Base-by-base conservation (phyloP, 2,329 filamentous ascomycete species). In the Xylaria sp. region DNA sequence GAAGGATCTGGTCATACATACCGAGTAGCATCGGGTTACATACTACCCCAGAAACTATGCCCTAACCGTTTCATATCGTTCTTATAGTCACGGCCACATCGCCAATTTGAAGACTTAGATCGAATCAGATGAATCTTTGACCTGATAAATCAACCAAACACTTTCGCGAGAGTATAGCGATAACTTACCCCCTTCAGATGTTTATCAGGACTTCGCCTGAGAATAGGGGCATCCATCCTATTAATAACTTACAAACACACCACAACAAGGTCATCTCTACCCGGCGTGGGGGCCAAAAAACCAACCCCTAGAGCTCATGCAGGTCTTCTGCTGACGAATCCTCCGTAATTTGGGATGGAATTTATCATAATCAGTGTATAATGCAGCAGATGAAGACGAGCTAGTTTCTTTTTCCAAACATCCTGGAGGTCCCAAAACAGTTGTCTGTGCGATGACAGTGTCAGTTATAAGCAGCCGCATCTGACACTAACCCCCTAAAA, bases 291-390 rank as follows among this genome's bases (percentile, higher is more conserved):
- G 52, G 52, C 32, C 4, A n/a, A 9, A 54, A 39, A 39, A 18
- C n/a, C 32, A 12, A 5, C n/a, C 34, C 32, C 9, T 3, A 28
- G 5, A 28, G 28, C 15, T 25, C 5, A 56, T 56, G 52, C 23
- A 56, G 52, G 52, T 39, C n/a, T 56, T 56, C 10, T 39, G 32
- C 52, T 56, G 32, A 39, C 32, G n/a, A 56, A 56, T 39, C 32
- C 32, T 23, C n/a, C 34, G 32, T 12, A 39, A 56, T 39, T 50
- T 25, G 20, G 20, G 3, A 50, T 9, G 23, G n/a, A 48, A 10
- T 10, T 9, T 6, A 56, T 56, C 9, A 13, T 56, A 20, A 15
- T 37, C 37, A 20, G 32, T 13, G 1, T 20, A 39, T 20, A 20
- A 39, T 56, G 37, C 0, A 39, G n/a, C n/a, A 39, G 8, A 37